Conservation (phyloP, 441 rosid species). For the Lepidium campestre region DNA sequence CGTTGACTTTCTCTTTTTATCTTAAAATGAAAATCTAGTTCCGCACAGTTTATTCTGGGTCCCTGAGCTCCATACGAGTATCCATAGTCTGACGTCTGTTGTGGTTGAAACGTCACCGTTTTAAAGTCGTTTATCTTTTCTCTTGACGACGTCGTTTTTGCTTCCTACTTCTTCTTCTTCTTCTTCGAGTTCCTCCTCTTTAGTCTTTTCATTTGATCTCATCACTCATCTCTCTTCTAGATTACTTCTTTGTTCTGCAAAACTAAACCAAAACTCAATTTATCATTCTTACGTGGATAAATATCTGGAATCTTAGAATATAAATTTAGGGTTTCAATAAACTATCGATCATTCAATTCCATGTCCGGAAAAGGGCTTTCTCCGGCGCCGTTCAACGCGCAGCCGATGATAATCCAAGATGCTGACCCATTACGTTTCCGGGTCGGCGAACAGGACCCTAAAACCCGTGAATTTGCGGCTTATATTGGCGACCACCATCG, state of each 20-base stretch:
- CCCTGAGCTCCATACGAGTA: slow-evolving; percentile 9
- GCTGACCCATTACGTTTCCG: slow-evolving; percentile 50
- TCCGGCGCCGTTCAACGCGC: slow-evolving; percentile 32
- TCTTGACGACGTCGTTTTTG: neutral
- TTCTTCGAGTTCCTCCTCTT: slow-evolving; percentile 6
- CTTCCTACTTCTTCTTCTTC: slow-evolving; percentile 1
- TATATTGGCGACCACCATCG: slow-evolving; percentile 49
- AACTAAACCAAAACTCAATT: neutral
- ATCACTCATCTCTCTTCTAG: slow-evolving; percentile 1
- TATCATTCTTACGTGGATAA: neutral
- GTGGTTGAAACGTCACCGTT: slow-evolving; percentile 16
- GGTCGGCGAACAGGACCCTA: slow-evolving; percentile 38
- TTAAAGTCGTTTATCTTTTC: neutral
- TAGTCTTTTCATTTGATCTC: slow-evolving; percentile 12
- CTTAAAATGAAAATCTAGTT: neutral
- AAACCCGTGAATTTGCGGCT: slow-evolving; percentile 57
- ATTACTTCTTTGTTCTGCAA: neutral
- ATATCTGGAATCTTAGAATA: neutral
- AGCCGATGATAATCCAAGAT: slow-evolving; percentile 49
- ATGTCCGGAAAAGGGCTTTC: slow-evolving; percentile 28
- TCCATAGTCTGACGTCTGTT: neutral
- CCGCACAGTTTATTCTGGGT: neutral
- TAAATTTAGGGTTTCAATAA: neutral
- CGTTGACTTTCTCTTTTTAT: slow-evolving; percentile 1
- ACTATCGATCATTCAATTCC: neutral